Conservation (phyloP, 1,284 basidiomycete genomes). For the Apiotrichum montevideense region DNA sequence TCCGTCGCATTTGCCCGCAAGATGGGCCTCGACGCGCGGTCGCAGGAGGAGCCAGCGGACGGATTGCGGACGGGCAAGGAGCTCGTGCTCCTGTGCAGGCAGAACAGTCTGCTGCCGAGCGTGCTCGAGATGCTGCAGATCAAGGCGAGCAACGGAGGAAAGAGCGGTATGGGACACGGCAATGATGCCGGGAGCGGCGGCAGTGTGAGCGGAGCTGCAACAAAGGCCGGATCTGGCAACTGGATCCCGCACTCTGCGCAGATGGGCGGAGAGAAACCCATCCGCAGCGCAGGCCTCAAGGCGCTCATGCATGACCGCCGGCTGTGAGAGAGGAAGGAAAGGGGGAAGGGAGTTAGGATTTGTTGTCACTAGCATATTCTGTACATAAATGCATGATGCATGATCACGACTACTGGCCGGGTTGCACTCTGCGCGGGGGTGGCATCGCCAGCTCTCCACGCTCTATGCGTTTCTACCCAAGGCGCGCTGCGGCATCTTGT, state of each 20-base stretch:
- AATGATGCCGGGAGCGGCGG: background rate
- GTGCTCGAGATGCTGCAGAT: slow-evolving; percentile 38
- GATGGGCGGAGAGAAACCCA: background rate
- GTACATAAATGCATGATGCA: slow-evolving; percentile 3
- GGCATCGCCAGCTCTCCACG: too few relatives aligned
- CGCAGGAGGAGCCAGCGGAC: slow-evolving; percentile 4
- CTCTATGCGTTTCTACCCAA: too few relatives aligned
- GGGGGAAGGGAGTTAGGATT: background rate
- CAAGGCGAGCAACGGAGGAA: too few relatives aligned
- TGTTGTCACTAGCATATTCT: slow-evolving; percentile 8
- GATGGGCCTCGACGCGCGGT: background rate
- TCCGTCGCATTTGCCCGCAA: slow-evolving; percentile 21
- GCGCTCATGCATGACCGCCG: slow-evolving; percentile 11
- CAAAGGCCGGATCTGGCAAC: background rate
- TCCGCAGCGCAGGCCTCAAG: slow-evolving; percentile 3
- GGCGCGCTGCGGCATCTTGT: background rate
- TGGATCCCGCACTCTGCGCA: background rate
- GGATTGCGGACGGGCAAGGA: slow-evolving; percentile 42
- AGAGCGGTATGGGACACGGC: background rate
- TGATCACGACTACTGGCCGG: background rate
- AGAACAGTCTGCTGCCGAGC: slow-evolving; percentile 43
- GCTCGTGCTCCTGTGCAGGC: slow-evolving; percentile 44
- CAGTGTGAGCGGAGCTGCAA: background rate
- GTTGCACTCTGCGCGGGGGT: too few relatives aligned
- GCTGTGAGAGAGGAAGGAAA: background rate